Evolutionary conservation across 2,329 filamentous ascomycete genomes (phyloP).

Genomic region (Ophiostoma sp.): DNA sequence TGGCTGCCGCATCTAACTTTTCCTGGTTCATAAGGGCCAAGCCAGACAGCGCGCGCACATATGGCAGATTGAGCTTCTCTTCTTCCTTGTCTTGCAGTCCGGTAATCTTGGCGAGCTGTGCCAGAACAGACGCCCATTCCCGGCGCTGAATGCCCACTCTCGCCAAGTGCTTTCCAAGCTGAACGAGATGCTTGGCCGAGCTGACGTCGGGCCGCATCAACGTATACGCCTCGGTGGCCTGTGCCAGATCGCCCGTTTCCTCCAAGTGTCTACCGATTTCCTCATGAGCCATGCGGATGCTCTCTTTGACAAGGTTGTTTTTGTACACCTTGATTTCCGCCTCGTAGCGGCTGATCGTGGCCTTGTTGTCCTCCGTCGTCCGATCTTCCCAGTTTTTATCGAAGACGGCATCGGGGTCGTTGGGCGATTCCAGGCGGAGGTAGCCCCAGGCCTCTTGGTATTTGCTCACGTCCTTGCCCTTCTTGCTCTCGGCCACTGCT

Average conservation of each 20-base stretch:
- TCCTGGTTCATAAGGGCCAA: conserved; percentile 45
- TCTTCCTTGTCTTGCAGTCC: conserved; percentile 43
- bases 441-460: conserved; percentile 66
- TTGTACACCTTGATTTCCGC: conserved; percentile 85
- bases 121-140: conserved; percentile 67
- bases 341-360: conserved; percentile 71
- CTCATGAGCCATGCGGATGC: conserved; percentile 86
- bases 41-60: conserved; percentile 49
- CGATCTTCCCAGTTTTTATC: conserved; percentile 73
- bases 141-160: conserved; percentile 68
- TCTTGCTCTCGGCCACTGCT: conserved; percentile 70
- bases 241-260: conserved; percentile 65
- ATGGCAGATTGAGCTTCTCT: conserved; percentile 47
- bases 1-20: conserved; percentile 59
- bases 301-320: conserved; percentile 96
- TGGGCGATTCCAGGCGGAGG: conserved; percentile 58
- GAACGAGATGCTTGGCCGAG: conserved; percentile 73
- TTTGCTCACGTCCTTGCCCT: conserved; percentile 63
- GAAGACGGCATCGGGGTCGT: conserved; percentile 59
- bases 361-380: conserved; percentile 60
- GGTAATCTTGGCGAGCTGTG: conserved; percentile 58
- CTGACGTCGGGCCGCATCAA: conserved; percentile 90
- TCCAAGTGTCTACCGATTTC: conserved; percentile 83
- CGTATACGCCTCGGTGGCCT: conserved; percentile 70
- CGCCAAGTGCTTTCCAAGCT: conserved; percentile 74